Evolutionary conservation across 306 rosid species (phyloP).

Genomic region (Quercus suber): DNA sequence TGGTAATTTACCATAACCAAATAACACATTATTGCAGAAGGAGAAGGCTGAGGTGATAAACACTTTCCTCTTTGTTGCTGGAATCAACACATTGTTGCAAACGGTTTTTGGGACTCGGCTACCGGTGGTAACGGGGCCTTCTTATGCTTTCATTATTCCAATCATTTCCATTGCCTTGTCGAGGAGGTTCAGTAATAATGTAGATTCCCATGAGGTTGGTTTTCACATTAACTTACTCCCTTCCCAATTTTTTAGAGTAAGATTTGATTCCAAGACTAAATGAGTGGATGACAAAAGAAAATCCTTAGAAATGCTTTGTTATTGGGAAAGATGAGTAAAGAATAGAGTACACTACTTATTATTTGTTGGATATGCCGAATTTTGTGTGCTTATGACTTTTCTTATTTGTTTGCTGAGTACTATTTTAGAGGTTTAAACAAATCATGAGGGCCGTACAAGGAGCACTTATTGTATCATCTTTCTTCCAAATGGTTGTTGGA

Average conservation of each 20-base stretch:
- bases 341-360: not conserved
- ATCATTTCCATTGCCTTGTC: conserved; percentile 50
- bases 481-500: conserved; percentile 61
- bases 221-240: conserved; percentile 1
- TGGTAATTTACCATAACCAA: not conserved
- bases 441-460: conserved; percentile 76
- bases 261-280: not conserved
- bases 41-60: conserved; percentile 84
- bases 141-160: conserved; percentile 71
- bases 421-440: conserved; percentile 61
- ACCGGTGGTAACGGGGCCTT: conserved; percentile 77
- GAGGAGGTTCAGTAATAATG: conserved; percentile 37
- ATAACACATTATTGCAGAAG: conserved; percentile 35
- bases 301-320: conserved; percentile 14
- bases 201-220: conserved; percentile 67
- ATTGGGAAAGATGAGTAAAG: not conserved
- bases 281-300: not conserved
- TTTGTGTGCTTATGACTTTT: conserved; percentile 6
- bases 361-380: conserved; percentile 1
- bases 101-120: conserved; percentile 74
- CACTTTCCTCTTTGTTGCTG: conserved; percentile 71
- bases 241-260: not conserved
- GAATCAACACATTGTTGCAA: conserved; percentile 73
- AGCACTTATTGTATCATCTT: conserved; percentile 66
- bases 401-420: conserved; percentile 6